These are phyloP conservation scores for Metschnikowia vanudenii DNA, from an alignment of 805 yeast genomes.

Conservation along the genomic window DNA sequence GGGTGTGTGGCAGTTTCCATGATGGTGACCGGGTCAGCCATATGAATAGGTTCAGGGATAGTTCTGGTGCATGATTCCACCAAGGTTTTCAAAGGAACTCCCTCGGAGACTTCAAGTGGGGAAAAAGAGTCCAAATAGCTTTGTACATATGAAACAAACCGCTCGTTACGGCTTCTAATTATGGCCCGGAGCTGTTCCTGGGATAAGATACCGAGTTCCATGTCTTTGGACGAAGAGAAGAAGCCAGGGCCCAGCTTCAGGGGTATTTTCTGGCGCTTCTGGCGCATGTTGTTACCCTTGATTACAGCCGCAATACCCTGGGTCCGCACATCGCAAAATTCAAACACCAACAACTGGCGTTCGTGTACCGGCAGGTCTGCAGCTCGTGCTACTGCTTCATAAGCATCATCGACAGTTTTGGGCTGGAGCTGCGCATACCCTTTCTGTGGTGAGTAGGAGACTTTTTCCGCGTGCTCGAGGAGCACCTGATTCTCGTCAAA, in stretches of 20 bases:
- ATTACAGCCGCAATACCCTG: slow-evolving; percentile 41
- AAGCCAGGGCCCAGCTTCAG: slow-evolving; percentile 18
- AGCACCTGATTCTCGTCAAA: slow-evolving; percentile 71
- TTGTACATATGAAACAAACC: slow-evolving; percentile 38
- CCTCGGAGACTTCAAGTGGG: slow-evolving; percentile 25
- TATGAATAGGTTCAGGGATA: slow-evolving; percentile 50
- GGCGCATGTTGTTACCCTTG: slow-evolving; percentile 20
- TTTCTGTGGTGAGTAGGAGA: slow-evolving; percentile 33
- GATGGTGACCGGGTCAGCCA: slow-evolving; percentile 61
- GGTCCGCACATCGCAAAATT: slow-evolving; percentile 69
- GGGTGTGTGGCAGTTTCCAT: slow-evolving; percentile 4
- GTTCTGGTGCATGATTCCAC: slow-evolving; percentile 30
- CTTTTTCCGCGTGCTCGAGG: slow-evolving; percentile 44
- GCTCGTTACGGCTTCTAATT: slow-evolving; percentile 55
- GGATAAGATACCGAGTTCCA: slow-evolving; percentile 50
- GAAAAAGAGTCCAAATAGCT: slow-evolving; percentile 23
- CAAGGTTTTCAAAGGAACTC: slow-evolving; percentile 42
- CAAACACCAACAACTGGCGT: slow-evolving; percentile 66
- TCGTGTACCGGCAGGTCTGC: slow-evolving; percentile 46
- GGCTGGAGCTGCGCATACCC: slow-evolving; percentile 37
- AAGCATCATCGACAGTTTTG: slow-evolving; percentile 45
- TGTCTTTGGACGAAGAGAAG: slow-evolving; percentile 37
- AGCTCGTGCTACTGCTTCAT: slow-evolving; percentile 52
- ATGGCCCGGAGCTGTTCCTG: slow-evolving; percentile 58
- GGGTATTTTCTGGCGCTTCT: slow-evolving; percentile 8